Base-by-base conservation (phyloP, 306 rosid species). In the Acacia confusa region DNA sequence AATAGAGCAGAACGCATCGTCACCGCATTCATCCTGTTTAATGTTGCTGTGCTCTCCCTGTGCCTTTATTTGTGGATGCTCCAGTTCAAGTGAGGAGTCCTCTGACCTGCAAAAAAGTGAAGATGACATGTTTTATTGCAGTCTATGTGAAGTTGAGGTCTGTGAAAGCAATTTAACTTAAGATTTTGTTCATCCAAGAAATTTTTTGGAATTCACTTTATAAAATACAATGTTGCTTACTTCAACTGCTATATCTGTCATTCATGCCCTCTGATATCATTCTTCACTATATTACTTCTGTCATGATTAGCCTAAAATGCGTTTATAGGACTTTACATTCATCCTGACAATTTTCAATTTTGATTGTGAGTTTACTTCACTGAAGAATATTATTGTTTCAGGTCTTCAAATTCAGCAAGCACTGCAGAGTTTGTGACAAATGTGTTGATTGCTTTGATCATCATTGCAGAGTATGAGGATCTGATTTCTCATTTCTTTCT, bases 121-220 rank as follows among this genome's bases (percentile, higher is more conserved):
- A 88, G 98, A 93, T 81, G 98, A 98, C 88, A 93, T 91, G 98
- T 93, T 95, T 87, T 95, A 87, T 81, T 95, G 99, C 90, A 95
- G 94, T 83, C 87, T 95, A 87, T 95, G 99, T 88, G 97, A 95
- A 92, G 99, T 93, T 78, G 99, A 95, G 99, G 98, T 95, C 82
- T 38, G 97, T 85, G 47, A 69, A 80, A 27, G 77, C 71, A 75
- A 81, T 77, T 83, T 38, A 10, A 48, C 55, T 81, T 17, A 0
- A 50, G 57, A 50, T 3, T 76, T 80, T 50, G 52, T 72, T 71
- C 61, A 22, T 10, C 11, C 57, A 55, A 30, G 38, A 48, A 5
- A 55, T 40, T 30, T 70, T 17, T 68, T 71, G 43, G n/a, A 27
- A 9, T 16, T 15, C 72, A 20, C 50, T 84, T 19, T 43, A 36